phyloP scores from a whole-genome alignment of 306 rosid genomes.

The Mimosa pudica region DNA sequence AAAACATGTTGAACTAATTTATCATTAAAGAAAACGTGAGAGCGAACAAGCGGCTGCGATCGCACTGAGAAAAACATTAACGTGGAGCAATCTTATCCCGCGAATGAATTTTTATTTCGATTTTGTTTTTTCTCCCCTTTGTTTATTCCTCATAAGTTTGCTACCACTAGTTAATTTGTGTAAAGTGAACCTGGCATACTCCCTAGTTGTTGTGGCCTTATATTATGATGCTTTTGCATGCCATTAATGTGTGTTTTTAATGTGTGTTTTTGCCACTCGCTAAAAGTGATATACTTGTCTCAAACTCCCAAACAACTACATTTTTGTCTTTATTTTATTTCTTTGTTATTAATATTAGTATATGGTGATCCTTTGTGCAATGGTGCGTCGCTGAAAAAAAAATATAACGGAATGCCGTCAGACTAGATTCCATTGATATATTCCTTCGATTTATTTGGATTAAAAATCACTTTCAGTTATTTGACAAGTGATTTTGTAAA shows the following conservation, averaged over 20 bases:
- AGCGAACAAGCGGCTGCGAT: neutral
- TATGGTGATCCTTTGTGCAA: neutral
- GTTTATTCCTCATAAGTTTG: neutral
- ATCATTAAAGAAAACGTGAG: neutral
- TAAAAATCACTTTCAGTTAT: neutral
- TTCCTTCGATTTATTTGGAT: neutral
- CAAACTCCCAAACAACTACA: neutral
- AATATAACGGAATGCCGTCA: neutral
- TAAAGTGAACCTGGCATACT: neutral
- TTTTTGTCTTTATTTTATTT: neutral
- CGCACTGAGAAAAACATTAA: neutral
- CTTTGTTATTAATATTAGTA: neutral
- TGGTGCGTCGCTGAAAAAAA: neutral
- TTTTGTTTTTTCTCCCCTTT: neutral
- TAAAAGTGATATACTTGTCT: neutral
- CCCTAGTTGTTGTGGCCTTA: neutral
- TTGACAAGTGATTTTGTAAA: neutral
- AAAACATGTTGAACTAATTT: too few species aligned
- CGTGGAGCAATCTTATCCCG: neutral
- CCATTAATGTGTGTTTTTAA: too few species aligned
- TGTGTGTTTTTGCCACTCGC: neutral
- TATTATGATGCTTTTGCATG: neutral
- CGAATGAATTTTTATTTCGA: neutral
- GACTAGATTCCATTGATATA: neutral
- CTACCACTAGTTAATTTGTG: neutral